These are phyloP conservation scores for Rhexocercosporidium sp. DNA, from an alignment of 2,329 filamentous ascomycete genomes.

Conservation along the genomic window DNA sequence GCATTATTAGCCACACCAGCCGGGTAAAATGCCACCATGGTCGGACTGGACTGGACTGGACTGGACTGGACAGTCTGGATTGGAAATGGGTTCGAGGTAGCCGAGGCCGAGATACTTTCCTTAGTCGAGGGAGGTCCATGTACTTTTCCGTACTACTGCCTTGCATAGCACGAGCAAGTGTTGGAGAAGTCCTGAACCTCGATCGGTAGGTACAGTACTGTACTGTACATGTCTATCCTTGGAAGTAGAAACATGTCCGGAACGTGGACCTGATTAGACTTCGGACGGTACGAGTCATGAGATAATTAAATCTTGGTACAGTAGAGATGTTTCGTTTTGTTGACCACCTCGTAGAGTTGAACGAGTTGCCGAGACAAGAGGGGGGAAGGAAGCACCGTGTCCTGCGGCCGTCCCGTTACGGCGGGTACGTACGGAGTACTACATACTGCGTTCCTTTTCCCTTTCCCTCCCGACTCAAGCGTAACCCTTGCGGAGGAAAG, in stretches of 20 bases:
- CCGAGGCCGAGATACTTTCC: not conserved
- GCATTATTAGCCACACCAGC: conserved; percentile 1
- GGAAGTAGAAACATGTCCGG: not conserved
- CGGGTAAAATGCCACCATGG: conserved; percentile 3
- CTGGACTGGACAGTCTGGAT: no score
- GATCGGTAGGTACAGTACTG: no score
- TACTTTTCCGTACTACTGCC: no score
- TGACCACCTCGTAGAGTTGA: not conserved
- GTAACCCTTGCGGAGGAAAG: not conserved
- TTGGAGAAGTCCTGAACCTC: not conserved
- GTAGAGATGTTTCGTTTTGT: no score
- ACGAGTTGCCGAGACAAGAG: not conserved
- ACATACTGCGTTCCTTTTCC: no score
- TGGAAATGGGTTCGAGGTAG: not conserved
- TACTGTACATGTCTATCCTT: no score
- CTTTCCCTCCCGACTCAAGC: not conserved
- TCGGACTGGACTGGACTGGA: no score
- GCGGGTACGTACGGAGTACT: no score
- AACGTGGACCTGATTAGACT: not conserved
- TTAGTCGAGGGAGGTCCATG: no score
- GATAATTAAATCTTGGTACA: no score
- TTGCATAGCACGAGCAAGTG: not conserved
- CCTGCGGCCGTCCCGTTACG: no score
- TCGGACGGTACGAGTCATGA: not conserved
- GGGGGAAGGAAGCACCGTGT: no score